These are phyloP conservation scores for Thermomucor indicae-seudaticae DNA, from an alignment of 371 early-diverging fungal genomes.

Conservation along the genomic window DNA sequence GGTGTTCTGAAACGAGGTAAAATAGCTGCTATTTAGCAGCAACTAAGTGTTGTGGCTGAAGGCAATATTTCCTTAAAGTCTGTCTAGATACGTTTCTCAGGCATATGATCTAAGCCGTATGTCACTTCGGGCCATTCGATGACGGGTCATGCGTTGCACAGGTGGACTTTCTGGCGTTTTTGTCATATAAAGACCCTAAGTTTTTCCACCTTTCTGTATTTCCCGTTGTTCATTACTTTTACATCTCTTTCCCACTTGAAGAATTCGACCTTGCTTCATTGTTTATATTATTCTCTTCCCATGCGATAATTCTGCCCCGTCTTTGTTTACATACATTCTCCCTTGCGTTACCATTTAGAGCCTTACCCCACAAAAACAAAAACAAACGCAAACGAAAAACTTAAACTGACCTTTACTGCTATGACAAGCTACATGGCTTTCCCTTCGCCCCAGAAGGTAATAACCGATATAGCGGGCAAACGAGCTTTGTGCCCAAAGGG, in stretches of 20 bases:
- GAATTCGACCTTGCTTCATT: not conserved
- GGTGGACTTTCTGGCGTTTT: conserved; percentile 6
- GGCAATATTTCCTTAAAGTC: not conserved
- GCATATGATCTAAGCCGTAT: conserved; percentile 1
- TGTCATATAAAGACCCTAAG: conserved; percentile 6
- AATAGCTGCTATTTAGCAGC: not conserved
- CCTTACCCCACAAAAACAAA: no score
- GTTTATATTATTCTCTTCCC: not conserved
- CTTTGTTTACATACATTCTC: not conserved
- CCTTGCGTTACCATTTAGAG: no score
- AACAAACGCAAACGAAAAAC: not conserved
- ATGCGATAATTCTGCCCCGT: not conserved
- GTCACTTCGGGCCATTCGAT: conserved; percentile 7
- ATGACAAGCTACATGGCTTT: not conserved
- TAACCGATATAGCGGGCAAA: not conserved
- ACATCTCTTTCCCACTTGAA: not conserved
- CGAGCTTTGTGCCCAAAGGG: not conserved
- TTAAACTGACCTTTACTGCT: not conserved
- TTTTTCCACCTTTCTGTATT: not conserved
- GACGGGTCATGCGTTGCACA: conserved; percentile 15
- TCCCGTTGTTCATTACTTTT: not conserved
- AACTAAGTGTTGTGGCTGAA: not conserved
- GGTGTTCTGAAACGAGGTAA: not conserved
- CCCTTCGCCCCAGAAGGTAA: not conserved
- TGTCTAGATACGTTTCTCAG: no score